Percentiles rank a stretch among this genome's conserved stretches.
phyloP scores from a whole-genome alignment of 2,329 filamentous ascomycete species.

The Penicillium sp. region DNA sequence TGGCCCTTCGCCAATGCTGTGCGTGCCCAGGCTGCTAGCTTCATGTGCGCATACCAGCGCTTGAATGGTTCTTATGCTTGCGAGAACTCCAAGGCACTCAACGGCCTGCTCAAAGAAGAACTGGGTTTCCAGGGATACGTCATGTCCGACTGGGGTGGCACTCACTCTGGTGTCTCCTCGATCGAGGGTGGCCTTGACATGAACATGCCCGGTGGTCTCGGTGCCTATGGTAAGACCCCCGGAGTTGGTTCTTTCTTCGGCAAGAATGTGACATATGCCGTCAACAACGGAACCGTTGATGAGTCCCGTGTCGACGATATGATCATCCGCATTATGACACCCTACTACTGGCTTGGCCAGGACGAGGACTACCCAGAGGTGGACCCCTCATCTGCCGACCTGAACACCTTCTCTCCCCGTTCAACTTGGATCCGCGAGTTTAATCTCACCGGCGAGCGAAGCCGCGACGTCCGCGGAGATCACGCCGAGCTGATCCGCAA shows the following conservation, averaged over 20 bases:
- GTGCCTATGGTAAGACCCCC: slow-evolving; percentile 30
- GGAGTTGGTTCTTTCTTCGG: slow-evolving; percentile 27
- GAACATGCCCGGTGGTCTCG: slow-evolving; percentile 20
- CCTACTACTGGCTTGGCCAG: slow-evolving; percentile 40
- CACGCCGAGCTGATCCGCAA: slow-evolving; percentile 64
- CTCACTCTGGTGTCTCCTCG: slow-evolving; percentile 38
- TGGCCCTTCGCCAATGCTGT: slow-evolving; percentile 8
- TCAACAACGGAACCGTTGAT: slow-evolving; percentile 36
- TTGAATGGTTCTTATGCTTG: slow-evolving; percentile 41
- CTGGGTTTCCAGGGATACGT: slow-evolving; percentile 44
- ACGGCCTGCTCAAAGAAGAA: slow-evolving; percentile 42
- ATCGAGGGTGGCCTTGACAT: slow-evolving; percentile 41
- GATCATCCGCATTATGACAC: slow-evolving; percentile 40
- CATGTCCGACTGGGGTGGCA: slow-evolving; percentile 39
- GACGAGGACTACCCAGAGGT: slow-evolving; percentile 33
- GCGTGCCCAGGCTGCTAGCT: slow-evolving; percentile 22
- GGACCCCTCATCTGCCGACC: slow-evolving; percentile 24
- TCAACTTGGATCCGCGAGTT: slow-evolving; percentile 14
- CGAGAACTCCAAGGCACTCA: slow-evolving; percentile 29
- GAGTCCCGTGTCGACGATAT: slow-evolving; percentile 41
- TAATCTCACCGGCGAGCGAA: slow-evolving; percentile 12
- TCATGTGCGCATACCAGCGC: slow-evolving; percentile 24
- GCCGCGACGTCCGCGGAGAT: slow-evolving; percentile 56
- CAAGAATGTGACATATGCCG: slow-evolving; percentile 13
- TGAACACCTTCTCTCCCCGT: slow-evolving; percentile 9